These are phyloP conservation scores for Phytomonas serpens DNA, from an alignment of 208 protist genomes.

Conservation along the genomic window DNA sequence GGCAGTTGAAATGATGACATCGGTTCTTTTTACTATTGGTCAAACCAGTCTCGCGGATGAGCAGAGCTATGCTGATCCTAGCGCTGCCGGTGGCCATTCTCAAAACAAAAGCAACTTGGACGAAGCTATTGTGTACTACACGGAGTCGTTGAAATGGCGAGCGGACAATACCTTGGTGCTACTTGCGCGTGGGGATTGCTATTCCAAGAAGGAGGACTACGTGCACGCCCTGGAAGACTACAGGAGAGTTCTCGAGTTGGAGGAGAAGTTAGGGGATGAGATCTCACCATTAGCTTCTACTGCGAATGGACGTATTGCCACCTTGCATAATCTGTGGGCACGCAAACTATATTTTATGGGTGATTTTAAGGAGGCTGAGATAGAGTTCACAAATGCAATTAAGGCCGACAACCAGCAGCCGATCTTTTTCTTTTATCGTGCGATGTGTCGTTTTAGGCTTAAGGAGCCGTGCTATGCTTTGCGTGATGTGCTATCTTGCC, in stretches of 20 bases:
- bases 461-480: slow-evolving; percentile 66
- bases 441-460: slow-evolving; percentile 72
- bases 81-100: background rate
- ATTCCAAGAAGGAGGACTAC: slow-evolving; percentile 74
- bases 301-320: slow-evolving; percentile 51
- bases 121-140: slow-evolving; percentile 77
- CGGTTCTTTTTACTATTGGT: slow-evolving; percentile 70
- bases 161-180: slow-evolving; percentile 75
- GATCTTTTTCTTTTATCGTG: slow-evolving; percentile 80
- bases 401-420: slow-evolving; percentile 51
- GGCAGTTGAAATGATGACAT: slow-evolving; percentile 77
- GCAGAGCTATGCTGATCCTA: background rate
- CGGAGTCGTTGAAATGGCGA: slow-evolving; percentile 83
- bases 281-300: slow-evolving; percentile 29
- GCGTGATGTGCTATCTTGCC: slow-evolving; percentile 81
- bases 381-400: slow-evolving; percentile 83
- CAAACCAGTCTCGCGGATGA: slow-evolving; percentile 4
- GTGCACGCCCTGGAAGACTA: slow-evolving; percentile 70
- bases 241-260: slow-evolving; percentile 42
- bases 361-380: slow-evolving; percentile 49
- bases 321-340: slow-evolving; percentile 80
- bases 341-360: slow-evolving; percentile 46
- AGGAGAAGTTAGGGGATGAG: slow-evolving; percentile 1
- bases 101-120: slow-evolving; percentile 21
- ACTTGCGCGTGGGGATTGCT: slow-evolving; percentile 80